Evolutionary conservation across 345 rosid species (phyloP).

Genomic region (Noccaea bulbosa): DNA sequence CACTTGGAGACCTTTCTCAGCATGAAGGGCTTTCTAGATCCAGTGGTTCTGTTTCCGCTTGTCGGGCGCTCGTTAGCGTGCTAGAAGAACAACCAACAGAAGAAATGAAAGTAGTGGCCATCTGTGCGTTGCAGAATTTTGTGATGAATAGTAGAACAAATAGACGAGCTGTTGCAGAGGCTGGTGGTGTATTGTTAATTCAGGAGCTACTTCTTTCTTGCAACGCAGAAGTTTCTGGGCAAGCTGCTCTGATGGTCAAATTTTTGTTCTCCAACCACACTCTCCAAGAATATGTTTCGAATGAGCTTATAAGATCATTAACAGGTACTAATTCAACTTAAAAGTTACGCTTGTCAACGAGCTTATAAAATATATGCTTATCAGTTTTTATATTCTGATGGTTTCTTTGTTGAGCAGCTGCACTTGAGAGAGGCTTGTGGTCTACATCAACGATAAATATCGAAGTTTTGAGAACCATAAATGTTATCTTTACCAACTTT

Average conservation of each 20-base stretch:
- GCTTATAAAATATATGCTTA: constrained; percentile 62
- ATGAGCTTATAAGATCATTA: constrained; percentile 82
- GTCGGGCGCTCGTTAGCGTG: constrained; percentile 79
- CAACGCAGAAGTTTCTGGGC: constrained; percentile 69
- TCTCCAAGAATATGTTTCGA: constrained; percentile 88
- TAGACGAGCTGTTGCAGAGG: constrained; percentile 93
- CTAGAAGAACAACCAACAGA: constrained; percentile 92
- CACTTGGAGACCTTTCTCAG: constrained; percentile 89
- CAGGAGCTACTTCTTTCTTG: constrained; percentile 76
- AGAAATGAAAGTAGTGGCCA: constrained; percentile 87
- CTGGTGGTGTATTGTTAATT: constrained; percentile 85
- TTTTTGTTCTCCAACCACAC: constrained; percentile 88
- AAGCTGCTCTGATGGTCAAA: constrained; percentile 82
- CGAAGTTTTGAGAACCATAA: constrained; percentile 69
- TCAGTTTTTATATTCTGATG: constrained; percentile 9
- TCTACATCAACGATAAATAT: constrained; percentile 72
- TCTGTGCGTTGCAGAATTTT: constrained; percentile 93
- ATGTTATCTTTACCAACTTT: constrained; percentile 79
- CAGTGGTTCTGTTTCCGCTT: constrained; percentile 81
- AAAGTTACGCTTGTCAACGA: constrained; percentile 42
- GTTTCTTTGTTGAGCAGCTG: constrained; percentile 58
- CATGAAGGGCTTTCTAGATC: constrained; percentile 87
- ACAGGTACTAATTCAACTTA: constrained; percentile 55
- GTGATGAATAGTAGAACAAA: constrained; percentile 89
- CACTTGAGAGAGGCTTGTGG: constrained; percentile 87